Conservation (phyloP, 306 rosid genomes). For the Vigna unguiculata region DNA sequence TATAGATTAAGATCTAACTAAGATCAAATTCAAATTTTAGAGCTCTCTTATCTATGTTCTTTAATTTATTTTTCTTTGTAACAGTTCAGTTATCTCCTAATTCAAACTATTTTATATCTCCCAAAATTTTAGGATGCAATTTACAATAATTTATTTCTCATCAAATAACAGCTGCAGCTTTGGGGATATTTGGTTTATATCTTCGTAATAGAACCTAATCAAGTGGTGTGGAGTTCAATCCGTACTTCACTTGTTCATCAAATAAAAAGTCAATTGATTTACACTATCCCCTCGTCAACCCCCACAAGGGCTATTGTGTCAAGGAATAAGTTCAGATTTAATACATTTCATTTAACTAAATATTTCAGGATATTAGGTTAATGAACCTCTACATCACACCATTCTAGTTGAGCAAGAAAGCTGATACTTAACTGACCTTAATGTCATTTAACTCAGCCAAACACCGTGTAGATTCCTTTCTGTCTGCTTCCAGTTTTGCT, state of each 20-base stretch:
- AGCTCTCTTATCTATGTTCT: too few species aligned
- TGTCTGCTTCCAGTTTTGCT: constrained; percentile 73
- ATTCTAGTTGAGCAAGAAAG: constrained; percentile 22
- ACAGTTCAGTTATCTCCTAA: background rate
- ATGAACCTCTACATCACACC: background rate
- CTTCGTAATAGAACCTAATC: background rate
- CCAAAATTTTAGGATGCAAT: background rate
- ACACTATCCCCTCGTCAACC: background rate
- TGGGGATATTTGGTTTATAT: background rate
- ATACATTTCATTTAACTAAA: background rate
- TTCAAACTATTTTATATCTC: too few species aligned
- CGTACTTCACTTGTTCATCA: background rate
- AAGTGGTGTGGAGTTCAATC: background rate
- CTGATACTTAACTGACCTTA: constrained; percentile 60
- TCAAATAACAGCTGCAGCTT: background rate
- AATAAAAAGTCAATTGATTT: background rate
- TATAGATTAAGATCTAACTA: too few species aligned
- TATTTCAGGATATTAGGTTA: background rate
- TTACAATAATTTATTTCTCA: background rate
- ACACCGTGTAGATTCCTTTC: constrained; percentile 56
- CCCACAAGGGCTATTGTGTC: background rate
- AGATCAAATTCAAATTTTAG: too few species aligned
- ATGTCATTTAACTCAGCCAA: constrained; percentile 66
- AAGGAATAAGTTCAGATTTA: background rate
- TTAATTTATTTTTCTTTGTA: too few species aligned